Evolutionary conservation across 192 early-diverging fungal species (phyloP).

Genomic region (Coemansia aciculifera): DNA sequence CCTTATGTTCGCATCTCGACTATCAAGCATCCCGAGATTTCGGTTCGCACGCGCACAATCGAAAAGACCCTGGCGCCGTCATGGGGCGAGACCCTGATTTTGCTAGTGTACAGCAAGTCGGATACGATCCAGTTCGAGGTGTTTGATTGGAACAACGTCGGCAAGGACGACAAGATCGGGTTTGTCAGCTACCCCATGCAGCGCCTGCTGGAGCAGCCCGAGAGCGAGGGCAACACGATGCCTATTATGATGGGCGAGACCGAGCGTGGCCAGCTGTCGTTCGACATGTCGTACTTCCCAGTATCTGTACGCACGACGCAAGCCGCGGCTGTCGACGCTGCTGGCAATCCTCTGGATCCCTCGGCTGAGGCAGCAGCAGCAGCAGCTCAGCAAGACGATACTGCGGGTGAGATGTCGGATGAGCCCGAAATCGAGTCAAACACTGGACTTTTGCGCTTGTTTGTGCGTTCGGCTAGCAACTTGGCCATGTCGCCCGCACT

Average conservation of each 20-base stretch:
- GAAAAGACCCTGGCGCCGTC: constrained; percentile 78
- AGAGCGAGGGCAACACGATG: constrained; percentile 47
- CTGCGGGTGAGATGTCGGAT: constrained; percentile 39
- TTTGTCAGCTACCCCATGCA: constrained; percentile 53
- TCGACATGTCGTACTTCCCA: constrained; percentile 50
- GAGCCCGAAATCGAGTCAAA: constrained; percentile 60
- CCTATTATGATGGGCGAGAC: constrained; percentile 54
- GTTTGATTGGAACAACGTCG: constrained; percentile 77
- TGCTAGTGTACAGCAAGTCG: constrained; percentile 74
- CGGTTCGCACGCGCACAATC: constrained; percentile 65
- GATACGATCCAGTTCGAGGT: constrained; percentile 79
- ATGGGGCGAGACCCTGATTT: constrained; percentile 79
- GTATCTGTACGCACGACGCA: constrained; percentile 45
- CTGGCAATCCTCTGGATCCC: constrained; percentile 47
- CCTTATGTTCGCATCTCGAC: constrained; percentile 76
- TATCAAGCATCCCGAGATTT: constrained; percentile 67
- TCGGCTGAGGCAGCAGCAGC: constrained; percentile 29
- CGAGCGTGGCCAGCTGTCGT: constrained; percentile 46
- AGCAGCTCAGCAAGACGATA: constrained; percentile 19
- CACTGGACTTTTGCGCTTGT: constrained; percentile 71
- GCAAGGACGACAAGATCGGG: constrained; percentile 66
- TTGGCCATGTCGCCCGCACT: constrained; percentile 51
- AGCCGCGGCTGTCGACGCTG: constrained; percentile 37
- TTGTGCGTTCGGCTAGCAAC: constrained; percentile 67
- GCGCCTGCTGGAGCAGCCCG: constrained; percentile 54